Evolutionary conservation across 1,139 yeast species (phyloP).

Genomic region (Taphrina sp.): DNA sequence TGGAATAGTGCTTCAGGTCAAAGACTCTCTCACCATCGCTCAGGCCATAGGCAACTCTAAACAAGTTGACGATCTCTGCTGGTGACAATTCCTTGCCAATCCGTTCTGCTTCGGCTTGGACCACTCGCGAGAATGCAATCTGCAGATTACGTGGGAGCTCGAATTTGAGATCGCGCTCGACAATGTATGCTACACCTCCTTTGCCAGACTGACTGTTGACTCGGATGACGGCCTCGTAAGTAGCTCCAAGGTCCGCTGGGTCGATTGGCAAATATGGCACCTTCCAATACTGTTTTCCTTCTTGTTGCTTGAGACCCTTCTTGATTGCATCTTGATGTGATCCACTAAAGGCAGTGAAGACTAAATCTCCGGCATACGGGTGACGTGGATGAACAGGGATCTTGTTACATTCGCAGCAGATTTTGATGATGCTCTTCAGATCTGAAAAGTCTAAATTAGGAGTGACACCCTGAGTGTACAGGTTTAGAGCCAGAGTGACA

Average conservation of each 20-base stretch:
- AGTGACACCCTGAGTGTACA: slow-evolving; percentile 89
- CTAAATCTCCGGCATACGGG: slow-evolving; percentile 95
- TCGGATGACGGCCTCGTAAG: slow-evolving; percentile 94
- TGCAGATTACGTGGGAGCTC: slow-evolving; percentile 92
- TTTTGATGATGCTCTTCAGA: slow-evolving; percentile 72
- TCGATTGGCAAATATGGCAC: slow-evolving; percentile 95
- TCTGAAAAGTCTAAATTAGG: slow-evolving; percentile 88
- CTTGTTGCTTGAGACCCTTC: slow-evolving; percentile 77
- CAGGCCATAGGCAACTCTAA: slow-evolving; percentile 67
- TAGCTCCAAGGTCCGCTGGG: slow-evolving; percentile 94
- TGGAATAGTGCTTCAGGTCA: slow-evolving; percentile 40
- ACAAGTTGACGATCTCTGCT: slow-evolving; percentile 71
- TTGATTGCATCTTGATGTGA: slow-evolving; percentile 98
- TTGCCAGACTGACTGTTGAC: slow-evolving; percentile 98
- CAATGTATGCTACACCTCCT: slow-evolving; percentile 98
- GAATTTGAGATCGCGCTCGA: slow-evolving; percentile 78
- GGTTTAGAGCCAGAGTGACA: slow-evolving; percentile 84
- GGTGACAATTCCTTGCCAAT: slow-evolving; percentile 81
- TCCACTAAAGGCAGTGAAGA: slow-evolving; percentile 94
- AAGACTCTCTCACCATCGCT: slow-evolving; percentile 47
- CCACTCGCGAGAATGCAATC: slow-evolving; percentile 80
- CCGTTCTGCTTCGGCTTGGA: slow-evolving; percentile 76
- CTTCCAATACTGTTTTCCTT: slow-evolving; percentile 59
- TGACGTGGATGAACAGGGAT: slow-evolving; percentile 91
- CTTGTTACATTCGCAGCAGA: slow-evolving; percentile 91